Evolutionary conservation across 2,329 filamentous ascomycete genomes (phyloP).

Genomic region (Fusarium phyllophilum): DNA sequence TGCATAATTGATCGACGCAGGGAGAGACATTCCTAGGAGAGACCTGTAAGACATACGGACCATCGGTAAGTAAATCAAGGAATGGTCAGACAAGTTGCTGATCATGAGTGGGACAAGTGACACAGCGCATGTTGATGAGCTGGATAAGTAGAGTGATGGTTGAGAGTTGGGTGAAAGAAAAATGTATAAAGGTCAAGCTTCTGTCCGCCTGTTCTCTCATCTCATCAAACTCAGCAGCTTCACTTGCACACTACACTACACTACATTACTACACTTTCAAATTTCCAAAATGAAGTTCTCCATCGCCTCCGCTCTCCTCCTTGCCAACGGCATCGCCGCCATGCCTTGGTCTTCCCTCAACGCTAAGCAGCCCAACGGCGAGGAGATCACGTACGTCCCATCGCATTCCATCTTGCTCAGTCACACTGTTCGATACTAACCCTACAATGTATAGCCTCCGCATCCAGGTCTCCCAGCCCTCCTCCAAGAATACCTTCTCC

Average conservation of each 20-base stretch:
- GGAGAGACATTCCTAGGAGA: not conserved
- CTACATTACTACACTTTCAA: not conserved
- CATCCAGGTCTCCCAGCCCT: constrained; percentile 21
- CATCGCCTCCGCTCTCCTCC: not conserved
- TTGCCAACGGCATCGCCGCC: constrained; percentile 21
- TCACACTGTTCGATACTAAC: accelerated
- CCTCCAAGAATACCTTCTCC: not conserved
- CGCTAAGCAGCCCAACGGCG: not conserved
- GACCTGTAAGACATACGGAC: not conserved
- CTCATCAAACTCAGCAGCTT: too few relatives aligned
- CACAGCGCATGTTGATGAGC: accelerated
- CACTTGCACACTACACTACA: not conserved
- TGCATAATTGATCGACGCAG: not conserved
- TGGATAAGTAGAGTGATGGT: accelerated
- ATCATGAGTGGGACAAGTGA: not conserved
- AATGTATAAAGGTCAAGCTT: not conserved
- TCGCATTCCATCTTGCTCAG: accelerated
- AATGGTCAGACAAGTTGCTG: too few relatives aligned
- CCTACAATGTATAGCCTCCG: constrained; percentile 20
- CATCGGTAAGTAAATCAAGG: not conserved
- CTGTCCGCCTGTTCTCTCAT: accelerated
- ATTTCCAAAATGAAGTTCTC: constrained; percentile 17
- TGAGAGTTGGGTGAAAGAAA: too few relatives aligned
- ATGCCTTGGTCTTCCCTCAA: constrained; percentile 27
- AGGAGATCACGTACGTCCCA: constrained; percentile 30